Evolutionary conservation across 805 yeast species (phyloP), one percentile per base, ranked within the genome.

Genomic region (Grigorovia yakushimaensis): DNA sequence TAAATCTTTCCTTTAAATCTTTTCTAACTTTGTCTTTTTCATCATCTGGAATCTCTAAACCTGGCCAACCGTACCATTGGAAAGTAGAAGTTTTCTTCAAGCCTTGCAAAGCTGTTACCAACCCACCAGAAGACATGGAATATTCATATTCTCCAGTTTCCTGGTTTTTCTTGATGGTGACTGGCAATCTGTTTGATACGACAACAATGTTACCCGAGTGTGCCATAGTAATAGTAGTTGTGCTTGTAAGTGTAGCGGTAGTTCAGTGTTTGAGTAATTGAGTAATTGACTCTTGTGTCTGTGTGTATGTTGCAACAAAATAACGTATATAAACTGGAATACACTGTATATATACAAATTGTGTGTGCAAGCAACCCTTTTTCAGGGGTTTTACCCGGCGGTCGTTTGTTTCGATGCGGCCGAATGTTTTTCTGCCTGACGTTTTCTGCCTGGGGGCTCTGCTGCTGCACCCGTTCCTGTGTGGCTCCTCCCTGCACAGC

Each of bases 61-160:
- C 94, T 1, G 98, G 96, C 99, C 99, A 93, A 15, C 99, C 99
- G 59, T 86, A 81, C 99, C 99, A 93, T 62, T 88, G 93, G 67
- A 88, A 88, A 43, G 84, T 82, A 9, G 87, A 79, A 2, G 82
- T 69, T 59, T 85, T 84, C 64, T 87, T 87, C 46, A 93, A 70
- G 1, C 98, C 98, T 60, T 89, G 95, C 39, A 93, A 71, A 0
- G 97, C 98, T 1, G 97, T 88, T 21, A 94, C 98, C 43, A 93
- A 76, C 1, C 99, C 99, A 23, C 99, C 99, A 1, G 96, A 85
- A 27, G 97, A 88, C 97, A 93, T 87, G 43, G 81, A 68, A 65
- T 91, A 93, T 50, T 79, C 80, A 63, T 88, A 93, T 11, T 74
- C 65, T 3, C 91, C 88, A 10, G 64, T 62, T 41, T 73, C 70